phyloP scores from a whole-genome alignment of 2,329 filamentous ascomycete genomes.

The Epichloe sp. region DNA sequence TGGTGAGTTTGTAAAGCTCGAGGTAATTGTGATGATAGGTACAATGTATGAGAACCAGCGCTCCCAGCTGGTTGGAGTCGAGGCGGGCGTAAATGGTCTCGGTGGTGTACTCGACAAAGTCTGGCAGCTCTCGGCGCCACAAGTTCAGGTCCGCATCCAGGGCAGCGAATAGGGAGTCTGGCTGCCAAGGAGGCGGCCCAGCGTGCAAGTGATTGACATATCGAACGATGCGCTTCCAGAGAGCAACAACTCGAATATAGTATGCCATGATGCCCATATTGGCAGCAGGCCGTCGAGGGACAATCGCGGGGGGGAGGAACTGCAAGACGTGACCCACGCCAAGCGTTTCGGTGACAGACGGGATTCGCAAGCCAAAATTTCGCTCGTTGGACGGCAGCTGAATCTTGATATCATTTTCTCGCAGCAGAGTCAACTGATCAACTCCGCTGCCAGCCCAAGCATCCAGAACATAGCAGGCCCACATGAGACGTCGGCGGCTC shows the following conservation, averaged over 20 bases:
- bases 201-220: constrained; percentile 30
- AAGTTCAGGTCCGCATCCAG: constrained; percentile 26
- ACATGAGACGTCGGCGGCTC: constrained; percentile 27
- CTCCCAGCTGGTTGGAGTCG: constrained; percentile 32
- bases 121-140: constrained; percentile 29
- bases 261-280: constrained; percentile 32
- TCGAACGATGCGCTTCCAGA: constrained; percentile 27
- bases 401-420: constrained; percentile 28
- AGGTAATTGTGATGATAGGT: constrained; percentile 33
- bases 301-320: constrained; percentile 25
- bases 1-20: constrained; percentile 32
- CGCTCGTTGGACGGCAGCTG: constrained; percentile 27
- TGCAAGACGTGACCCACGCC: constrained; percentile 27
- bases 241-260: constrained; percentile 27
- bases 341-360: constrained; percentile 26
- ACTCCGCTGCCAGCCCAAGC: constrained; percentile 27
- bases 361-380: constrained; percentile 28
- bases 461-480: constrained; percentile 28
- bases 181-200: constrained; percentile 27
- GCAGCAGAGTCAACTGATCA: constrained; percentile 25
- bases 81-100: constrained; percentile 32
- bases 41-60: constrained; percentile 30
- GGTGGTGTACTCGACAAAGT: constrained; percentile 29
- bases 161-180: constrained; percentile 28
- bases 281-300: constrained; percentile 25